phyloP scores from a whole-genome alignment of 208 protist genomes.

The Trypanosoma scelopori region DNA sequence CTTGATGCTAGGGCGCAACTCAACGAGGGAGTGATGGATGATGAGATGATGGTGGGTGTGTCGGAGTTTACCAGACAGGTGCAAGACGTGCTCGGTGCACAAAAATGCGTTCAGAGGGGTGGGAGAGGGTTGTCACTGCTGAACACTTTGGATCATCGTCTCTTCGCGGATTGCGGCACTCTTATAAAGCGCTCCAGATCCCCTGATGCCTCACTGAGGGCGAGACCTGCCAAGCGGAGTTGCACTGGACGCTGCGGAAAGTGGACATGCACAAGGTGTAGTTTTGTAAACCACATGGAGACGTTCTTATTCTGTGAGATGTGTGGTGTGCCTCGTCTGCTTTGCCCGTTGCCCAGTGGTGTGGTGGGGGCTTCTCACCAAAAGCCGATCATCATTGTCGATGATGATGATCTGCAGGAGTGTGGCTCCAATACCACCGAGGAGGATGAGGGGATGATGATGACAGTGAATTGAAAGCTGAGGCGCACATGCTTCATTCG shows the following conservation, averaged over 20 bases:
- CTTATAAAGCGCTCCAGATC: slow-evolving; percentile 14
- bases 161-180: slow-evolving; percentile 20
- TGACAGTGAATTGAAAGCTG: not conserved
- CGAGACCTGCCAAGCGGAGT: not conserved
- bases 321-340: slow-evolving; percentile 14
- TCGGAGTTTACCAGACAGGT: slow-evolving; percentile 18
- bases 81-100: not conserved
- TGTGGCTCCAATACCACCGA: not conserved
- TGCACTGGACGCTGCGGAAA: not conserved
- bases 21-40: not conserved
- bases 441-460: slow-evolving; percentile 1
- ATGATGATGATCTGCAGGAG: slow-evolving; percentile 14
- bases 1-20: not conserved
- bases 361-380: not conserved
- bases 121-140: not conserved
- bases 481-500: not conserved
- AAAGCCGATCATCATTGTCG: slow-evolving; percentile 17
- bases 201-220: not conserved
- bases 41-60: slow-evolving; percentile 4
- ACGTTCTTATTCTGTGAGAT: slow-evolving; percentile 28
- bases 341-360: not conserved
- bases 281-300: slow-evolving; percentile 16
- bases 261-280: slow-evolving; percentile 26
- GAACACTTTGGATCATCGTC: not conserved
- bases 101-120: not conserved